Evolutionary conservation across 768 basidiomycete genomes (phyloP), one percentile per base, ranked within the genome.

Genomic region (Omphalotus guepiniiformis): DNA sequence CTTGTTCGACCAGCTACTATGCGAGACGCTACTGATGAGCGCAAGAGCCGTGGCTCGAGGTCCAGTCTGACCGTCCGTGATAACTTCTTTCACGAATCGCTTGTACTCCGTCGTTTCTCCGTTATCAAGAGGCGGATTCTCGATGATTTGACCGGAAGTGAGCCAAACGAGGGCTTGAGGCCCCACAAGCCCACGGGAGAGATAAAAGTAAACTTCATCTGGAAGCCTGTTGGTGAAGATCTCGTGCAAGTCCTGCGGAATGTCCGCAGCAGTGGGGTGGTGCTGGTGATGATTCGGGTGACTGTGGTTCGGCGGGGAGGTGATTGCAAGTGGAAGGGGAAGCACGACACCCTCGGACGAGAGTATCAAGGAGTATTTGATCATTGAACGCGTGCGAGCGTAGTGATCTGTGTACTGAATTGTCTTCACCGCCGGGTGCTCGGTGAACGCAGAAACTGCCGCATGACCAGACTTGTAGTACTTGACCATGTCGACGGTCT

Each of bases 131-230:
- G 96, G 95, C 3, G 88, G 83, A 47, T 83, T 83, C 61, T 97
- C 90, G 39, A 86, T 70, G 51, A 95, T 80, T 63, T 85, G 83
- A 13, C 93, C 93, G 21, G 78, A 82, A 13, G 91, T 93, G 49
- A 99, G 80, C 89, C 95, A 96, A n/a, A 93, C 87, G 19, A 98
- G 78, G 8, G 92, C 83, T 56, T 92, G 89, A 0, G 95, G 91
- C 7, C 84, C 83, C 43, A 97, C 63, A 12, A 98, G 77, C 4
- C 96, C 95, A 15, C 93, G 85, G 30, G 93, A 96, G 54, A 98
- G 79, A 64, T 97, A 96, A 66, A 85, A 97, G 70, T 94, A 98
- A 49, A 97, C 77, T 63, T 98, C 93, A 63, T 98, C 96, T 1
- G 95, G 95, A 21, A 99, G 75, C 37, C 93, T 85, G 65, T 90